These are phyloP conservation scores for Lentinula edodes DNA, from an alignment of 768 basidiomycete species.

Conservation along the genomic window DNA sequence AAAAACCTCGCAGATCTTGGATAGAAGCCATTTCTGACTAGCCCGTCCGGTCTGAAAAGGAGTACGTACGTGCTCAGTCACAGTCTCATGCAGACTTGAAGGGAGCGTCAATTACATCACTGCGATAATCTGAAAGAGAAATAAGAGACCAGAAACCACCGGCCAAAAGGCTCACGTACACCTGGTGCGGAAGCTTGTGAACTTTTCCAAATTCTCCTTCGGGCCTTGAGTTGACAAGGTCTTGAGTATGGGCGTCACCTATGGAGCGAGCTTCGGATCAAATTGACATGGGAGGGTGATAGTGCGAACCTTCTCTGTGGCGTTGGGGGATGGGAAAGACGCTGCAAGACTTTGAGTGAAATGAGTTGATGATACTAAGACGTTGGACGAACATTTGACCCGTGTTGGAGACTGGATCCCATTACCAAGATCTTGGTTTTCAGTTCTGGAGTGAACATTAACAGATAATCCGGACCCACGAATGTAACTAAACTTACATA, in stretches of 20 bases:
- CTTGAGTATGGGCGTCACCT: constrained; percentile 55
- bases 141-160: constrained; percentile 13
- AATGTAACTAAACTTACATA: constrained; percentile 43
- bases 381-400: constrained; percentile 30
- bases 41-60: constrained; percentile 59
- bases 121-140: constrained; percentile 55
- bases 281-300: neutral
- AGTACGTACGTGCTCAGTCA: constrained; percentile 8
- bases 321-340: constrained; percentile 53
- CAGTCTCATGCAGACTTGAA: constrained; percentile 10
- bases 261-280: neutral
- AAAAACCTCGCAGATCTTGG: constrained; percentile 57
- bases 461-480: constrained; percentile 9
- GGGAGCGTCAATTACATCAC: constrained; percentile 46
- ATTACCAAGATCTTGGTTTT: constrained; percentile 57
- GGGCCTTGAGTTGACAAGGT: constrained; percentile 64
- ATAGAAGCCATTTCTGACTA: constrained; percentile 74
- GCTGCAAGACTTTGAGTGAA: constrained; percentile 27
- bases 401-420: constrained; percentile 29
- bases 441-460: constrained; percentile 47
- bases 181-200: constrained; percentile 70
- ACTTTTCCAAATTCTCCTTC: constrained; percentile 54
- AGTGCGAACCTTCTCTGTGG: constrained; percentile 40
- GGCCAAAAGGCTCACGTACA: constrained; percentile 37
- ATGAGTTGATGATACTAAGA: constrained; percentile 11